Percentiles rank a stretch among this genome's conserved stretches.
phyloP scores from a whole-genome alignment of 139 green algal species.

The Chlamydomonas sp. region DNA sequence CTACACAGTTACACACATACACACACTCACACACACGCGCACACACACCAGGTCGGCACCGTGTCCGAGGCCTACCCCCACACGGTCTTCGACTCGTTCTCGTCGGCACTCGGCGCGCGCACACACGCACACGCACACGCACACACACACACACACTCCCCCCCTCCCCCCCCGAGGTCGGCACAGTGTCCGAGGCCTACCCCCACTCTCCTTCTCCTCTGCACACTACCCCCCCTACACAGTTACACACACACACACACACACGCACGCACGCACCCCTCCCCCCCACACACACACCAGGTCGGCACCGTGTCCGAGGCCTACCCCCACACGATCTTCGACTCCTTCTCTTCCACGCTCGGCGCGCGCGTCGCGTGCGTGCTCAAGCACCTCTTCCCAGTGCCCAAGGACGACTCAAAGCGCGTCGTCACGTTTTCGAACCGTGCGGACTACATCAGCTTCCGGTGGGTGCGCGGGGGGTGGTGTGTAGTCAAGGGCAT shows the following conservation, averaged over 20 bases:
- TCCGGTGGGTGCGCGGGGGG: too few relatives aligned
- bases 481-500: too few relatives aligned
- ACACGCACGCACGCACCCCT: too few relatives aligned
- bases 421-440: slow-evolving; percentile 84
- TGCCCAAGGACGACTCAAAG: slow-evolving; percentile 84
- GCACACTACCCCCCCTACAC: neutral
- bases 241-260: too few relatives aligned
- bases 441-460: slow-evolving; percentile 83
- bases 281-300: too few relatives aligned
- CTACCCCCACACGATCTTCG: slow-evolving; percentile 90
- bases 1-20: too few relatives aligned
- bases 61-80: slow-evolving; percentile 92
- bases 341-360: slow-evolving; percentile 82
- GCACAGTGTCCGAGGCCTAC: too few relatives aligned
- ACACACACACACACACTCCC: neutral
- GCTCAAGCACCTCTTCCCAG: slow-evolving; percentile 93
- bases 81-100: too few relatives aligned
- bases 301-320: slow-evolving; percentile 92
- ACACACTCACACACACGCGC: too few relatives aligned
- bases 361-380: slow-evolving; percentile 71
- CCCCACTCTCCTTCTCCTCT: neutral
- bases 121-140: neutral
- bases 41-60: slow-evolving; percentile 80
- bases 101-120: neutral
- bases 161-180: too few relatives aligned